Conservation (phyloP, 805 yeast genomes). For the Candida sithepensis region DNA sequence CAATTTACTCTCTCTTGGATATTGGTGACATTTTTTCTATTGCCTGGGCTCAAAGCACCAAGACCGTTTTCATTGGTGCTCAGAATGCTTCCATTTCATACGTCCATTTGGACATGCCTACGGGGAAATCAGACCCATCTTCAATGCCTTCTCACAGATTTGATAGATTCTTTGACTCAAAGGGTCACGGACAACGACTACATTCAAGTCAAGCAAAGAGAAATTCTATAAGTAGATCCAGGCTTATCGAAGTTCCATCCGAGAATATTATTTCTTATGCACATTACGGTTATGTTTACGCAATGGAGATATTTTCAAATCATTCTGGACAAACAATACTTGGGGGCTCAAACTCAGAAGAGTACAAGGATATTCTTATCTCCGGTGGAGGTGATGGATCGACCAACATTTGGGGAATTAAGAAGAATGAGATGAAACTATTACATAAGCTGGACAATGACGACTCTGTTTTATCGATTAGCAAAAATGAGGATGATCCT, state of each 20-base stretch:
- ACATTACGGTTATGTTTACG: constrained; percentile 86
- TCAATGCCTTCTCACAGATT: constrained; percentile 63
- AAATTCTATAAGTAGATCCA: constrained; percentile 20
- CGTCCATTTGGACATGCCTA: constrained; percentile 41
- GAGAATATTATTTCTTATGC: constrained; percentile 73
- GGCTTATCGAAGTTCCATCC: constrained; percentile 64
- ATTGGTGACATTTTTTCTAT: constrained; percentile 92
- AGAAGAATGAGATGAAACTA: constrained; percentile 20
- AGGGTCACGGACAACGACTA: constrained; percentile 58
- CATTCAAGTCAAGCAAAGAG: constrained; percentile 16
- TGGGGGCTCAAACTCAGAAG: constrained; percentile 22
- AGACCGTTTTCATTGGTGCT: constrained; percentile 77
- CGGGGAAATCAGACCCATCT: constrained; percentile 28
- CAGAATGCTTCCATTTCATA: constrained; percentile 88
- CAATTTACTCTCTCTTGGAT: constrained; percentile 80
- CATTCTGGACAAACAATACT: constrained; percentile 18
- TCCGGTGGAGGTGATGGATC: constrained; percentile 92
- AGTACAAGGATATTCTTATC: constrained; percentile 39
- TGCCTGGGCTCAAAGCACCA: constrained; percentile 56
- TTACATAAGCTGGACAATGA: constrained; percentile 52
- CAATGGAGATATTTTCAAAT: constrained; percentile 42
- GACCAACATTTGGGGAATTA: constrained; percentile 73
- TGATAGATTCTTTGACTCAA: constrained; percentile 85
- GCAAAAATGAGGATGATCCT: constrained; percentile 53
- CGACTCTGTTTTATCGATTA: constrained; percentile 69